Conservation (phyloP, 1,284 basidiomycete species). For the Heterobasidion parviporum region DNA sequence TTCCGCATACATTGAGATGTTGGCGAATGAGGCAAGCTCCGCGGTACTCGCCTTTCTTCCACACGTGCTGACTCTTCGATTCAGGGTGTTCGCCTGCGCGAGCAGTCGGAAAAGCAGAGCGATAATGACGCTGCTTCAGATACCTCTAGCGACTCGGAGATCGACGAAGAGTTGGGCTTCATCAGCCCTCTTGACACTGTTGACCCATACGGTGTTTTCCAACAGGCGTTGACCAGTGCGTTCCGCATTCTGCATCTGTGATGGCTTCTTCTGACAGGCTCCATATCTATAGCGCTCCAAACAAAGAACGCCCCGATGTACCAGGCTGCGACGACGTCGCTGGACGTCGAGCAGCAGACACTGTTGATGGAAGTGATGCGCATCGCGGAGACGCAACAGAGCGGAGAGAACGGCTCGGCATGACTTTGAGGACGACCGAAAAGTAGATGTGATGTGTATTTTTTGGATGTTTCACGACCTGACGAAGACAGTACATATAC, state of each 20-base stretch:
- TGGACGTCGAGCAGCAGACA: constrained; percentile 68
- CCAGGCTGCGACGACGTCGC: constrained; percentile 60
- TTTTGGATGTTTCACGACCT: neutral
- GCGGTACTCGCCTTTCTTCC: neutral
- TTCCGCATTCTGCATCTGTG: constrained; percentile 5
- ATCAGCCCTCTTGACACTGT: constrained; percentile 71
- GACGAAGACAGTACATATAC: neutral
- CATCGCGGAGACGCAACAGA: constrained; percentile 31
- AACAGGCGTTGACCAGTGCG: constrained; percentile 64
- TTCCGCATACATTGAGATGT: constrained; percentile 73
- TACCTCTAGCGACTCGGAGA: constrained; percentile 44
- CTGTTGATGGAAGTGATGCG: constrained; percentile 77
- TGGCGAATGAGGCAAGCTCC: constrained; percentile 62
- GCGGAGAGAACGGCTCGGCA: neutral
- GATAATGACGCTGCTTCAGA: constrained; percentile 41
- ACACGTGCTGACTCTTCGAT: constrained; percentile 2
- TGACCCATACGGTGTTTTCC: constrained; percentile 67
- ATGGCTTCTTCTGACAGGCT: neutral
- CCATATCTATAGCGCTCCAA: constrained; percentile 56
- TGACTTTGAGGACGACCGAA: neutral
- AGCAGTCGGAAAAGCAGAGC: constrained; percentile 38
- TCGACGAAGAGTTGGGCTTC: constrained; percentile 75
- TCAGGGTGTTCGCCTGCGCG: constrained; percentile 63
- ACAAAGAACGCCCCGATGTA: constrained; percentile 58
- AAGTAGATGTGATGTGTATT: neutral